Base-by-base conservation (phyloP, 371 early-diverging fungal genomes). In the Mortierella sp. region DNA sequence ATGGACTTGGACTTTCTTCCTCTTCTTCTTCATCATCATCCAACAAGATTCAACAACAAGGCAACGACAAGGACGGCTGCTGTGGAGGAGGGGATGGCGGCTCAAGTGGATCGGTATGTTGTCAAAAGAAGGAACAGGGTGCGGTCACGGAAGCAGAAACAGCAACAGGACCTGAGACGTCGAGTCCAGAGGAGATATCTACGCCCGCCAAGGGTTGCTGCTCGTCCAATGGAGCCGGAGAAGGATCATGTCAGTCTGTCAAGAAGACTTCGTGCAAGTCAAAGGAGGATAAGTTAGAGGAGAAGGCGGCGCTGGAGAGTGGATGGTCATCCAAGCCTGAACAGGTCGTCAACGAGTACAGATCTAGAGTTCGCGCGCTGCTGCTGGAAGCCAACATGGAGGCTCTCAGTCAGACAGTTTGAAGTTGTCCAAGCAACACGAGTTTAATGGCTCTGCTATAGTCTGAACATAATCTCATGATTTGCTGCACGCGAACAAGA, bases 291-390 rank as follows among this genome's bases (percentile, higher is more conserved):
- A 40, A 40, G 6, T 40, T 6, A 40, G 43, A 40, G 24, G 64
- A 44, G 53, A 44, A 51, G 3, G 37, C 14, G 2, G 70, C n/a
- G 44, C 71, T 67, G 50, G 26, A 26, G 50, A 54, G 64, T 21
- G 67, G 54, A 43, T 61, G 74, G 59, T 72, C 76, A 14, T 77
- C 80, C n/a, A 74, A 59, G 16, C 85, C 85, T 46, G 81, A 85
- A 6, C 78, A 74, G 48, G 76, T 85, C 11, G 37, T 85, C 48
- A 51, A 13, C 43, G 51, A 67, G 16, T 85, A 85, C 53, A 74
- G 50, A 40, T 69, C 75, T n/a, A 75, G 81, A 54, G 74, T 71
- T 11, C 48, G 34, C 1, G 76, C 75, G 10, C 74, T 85, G 31
- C 43, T 85, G 48, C 76, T 76, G n/a, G 76, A 78, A 51, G 70